These are phyloP conservation scores for Ceratobasidium sp. DNA, from an alignment of 1,284 basidiomycete genomes.

Conservation along the genomic window DNA sequence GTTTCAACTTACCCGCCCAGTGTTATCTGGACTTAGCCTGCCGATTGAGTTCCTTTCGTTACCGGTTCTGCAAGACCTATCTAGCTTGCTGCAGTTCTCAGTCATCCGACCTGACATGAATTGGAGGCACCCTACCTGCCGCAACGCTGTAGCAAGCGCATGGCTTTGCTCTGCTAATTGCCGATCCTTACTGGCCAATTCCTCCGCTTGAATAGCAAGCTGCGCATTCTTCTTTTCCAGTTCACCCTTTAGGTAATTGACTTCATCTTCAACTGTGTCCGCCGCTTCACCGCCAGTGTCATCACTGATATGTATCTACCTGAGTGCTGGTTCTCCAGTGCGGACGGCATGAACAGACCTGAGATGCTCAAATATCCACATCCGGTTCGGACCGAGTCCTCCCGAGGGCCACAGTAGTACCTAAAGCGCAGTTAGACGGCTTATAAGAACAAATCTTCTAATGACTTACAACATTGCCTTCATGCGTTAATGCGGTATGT, in stretches of 20 bases:
- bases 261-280: constrained; percentile 5
- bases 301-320: not conserved
- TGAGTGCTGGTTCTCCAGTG: not conserved
- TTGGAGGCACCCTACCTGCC: not conserved
- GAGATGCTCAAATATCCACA: not conserved
- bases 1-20: too few relatives aligned
- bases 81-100: not conserved
- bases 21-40: too few relatives aligned
- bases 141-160: not conserved
- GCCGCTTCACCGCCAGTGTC: constrained; percentile 21
- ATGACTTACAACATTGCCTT: not conserved
- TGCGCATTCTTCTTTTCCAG: not conserved
- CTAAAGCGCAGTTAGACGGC: not conserved
- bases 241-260: not conserved
- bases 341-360: not conserved
- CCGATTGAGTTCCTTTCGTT: too few relatives aligned
- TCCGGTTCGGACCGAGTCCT: not conserved
- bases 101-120: not conserved
- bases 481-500: not conserved
- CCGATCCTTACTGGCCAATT: constrained; percentile 1
- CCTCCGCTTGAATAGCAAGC: not conserved
- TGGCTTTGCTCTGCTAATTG: constrained; percentile 8
- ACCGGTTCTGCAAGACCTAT: not conserved
- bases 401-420: not conserved
- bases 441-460: not conserved